Base-by-base conservation (phyloP, 1,284 basidiomycete genomes). In the Naganishia sp. region DNA sequence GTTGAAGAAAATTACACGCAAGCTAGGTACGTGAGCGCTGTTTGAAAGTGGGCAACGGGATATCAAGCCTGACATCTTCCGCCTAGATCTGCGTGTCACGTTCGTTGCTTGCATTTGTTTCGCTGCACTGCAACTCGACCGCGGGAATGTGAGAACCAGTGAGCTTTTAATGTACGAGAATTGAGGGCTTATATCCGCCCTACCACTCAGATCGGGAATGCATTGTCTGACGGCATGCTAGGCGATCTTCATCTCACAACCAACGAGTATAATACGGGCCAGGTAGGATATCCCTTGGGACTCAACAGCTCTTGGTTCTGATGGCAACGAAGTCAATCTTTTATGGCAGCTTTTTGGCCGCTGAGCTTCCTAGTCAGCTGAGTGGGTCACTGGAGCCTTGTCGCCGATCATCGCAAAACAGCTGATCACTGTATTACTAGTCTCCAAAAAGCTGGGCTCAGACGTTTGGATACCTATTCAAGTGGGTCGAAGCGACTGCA, bases 361-460 rank as follows among this genome's bases (percentile, higher is more conserved):
- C 79, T 21, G 80, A 81, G 70, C 72, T 81, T 2, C 76, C 76
- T 6, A 74, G 73, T 6, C 76, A 77, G 57, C 67, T 77, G 67
- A 73, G 70, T 70, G 45, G 67, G 72, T 70, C 9, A 23, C 46
- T 23, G 28, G 21, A 15, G 3, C n/a, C 15, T 45, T 31, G 23
- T 23, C 25, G 25, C 42, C 23, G 43, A 10, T 45, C 39, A 39
- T 15, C 15, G 23, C 28, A 28, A 31, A 15, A 21, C 21, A 21
- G 28, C 33, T 44, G 13, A 33, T 13, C 10, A 53, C 31, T 7
- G 6, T 21, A 1, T 28, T 25, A 18, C n/a, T 10, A 74, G 73
- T 76, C 52, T 74, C 73, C 10, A 81, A 82, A 66, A 77, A 77
- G 66, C 65, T 82, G 28, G 80, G 80, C 2, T 73, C 75, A 5